Evolutionary conservation across 2,329 filamentous ascomycete genomes (phyloP), one percentile per base, ranked within the genome.

Genomic region (Paecilomyces dactylethromorphus): DNA sequence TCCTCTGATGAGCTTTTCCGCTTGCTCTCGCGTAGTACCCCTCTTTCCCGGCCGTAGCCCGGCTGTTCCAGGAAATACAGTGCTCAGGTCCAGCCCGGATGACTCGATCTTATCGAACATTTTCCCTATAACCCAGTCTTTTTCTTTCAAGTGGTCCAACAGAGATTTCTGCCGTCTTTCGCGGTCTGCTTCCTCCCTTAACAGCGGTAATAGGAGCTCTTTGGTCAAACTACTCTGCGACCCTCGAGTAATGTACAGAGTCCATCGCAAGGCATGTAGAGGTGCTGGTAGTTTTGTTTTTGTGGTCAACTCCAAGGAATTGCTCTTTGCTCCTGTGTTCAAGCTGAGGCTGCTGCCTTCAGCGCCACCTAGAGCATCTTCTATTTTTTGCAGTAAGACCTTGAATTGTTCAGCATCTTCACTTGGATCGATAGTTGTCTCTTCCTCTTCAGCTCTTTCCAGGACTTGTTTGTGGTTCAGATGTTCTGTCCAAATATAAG

Each of bases 401-500:
- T 72, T 66, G 58, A 84, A 78, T 65, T 87, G 85, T n/a, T 78
- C 73, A 6, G 74, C 67, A 61, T 82, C 82, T 69, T 84, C 81
- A 64, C 78, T 81, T 2, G 85, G 83, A 68, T 87, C 85, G 59
- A 87, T 86, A 21, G 80, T 83, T 15, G 82, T 81, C 51, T 78
- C 75, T 56, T 76, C 70, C 12, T 78, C 68, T 21, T 76, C 71
- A 6, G 84, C 83, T 63, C 79, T 76, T 22, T 72, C 65, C 24
- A 82, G 65, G 33, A 87, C 80, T 12, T 76, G 71, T 45, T 71
- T 65, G 49, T 75, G 71, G 55, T 74, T 72, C 50, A 85, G 64
- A 18, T 68, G 71, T 67, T 85, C 82, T 29, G 75, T 74, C 85
- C 85, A 87, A 22, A 87, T 73, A 60, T 79, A 75, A 62, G 77